A percentile compares a stretch with the other conserved stretches of the same genome.
Conservation (phyloP, 371 early-diverging fungal species). For the Zychaea mexicana region DNA sequence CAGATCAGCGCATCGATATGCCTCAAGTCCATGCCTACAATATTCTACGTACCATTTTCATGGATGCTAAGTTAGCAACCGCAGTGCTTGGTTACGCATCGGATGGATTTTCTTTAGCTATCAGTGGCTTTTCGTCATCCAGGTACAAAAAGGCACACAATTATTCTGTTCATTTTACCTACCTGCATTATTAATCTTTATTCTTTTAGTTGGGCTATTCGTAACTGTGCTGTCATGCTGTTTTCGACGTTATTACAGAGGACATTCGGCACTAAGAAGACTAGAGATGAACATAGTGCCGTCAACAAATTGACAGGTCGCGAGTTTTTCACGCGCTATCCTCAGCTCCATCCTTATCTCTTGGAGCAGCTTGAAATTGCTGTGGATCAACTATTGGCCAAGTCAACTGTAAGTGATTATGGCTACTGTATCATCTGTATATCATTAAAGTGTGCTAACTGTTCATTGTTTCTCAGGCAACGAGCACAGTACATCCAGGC, state of each 20-base stretch:
- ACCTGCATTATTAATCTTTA: no score
- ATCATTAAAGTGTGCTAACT: no score
- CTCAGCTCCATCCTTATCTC: constrained; percentile 77
- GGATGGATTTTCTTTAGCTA: constrained; percentile 74
- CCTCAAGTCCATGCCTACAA: constrained; percentile 92
- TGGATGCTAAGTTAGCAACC: constrained; percentile 76
- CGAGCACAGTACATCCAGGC: constrained; percentile 70
- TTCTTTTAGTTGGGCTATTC: constrained; percentile 79
- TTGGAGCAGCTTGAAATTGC: constrained; percentile 70
- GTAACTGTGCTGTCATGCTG: constrained; percentile 94
- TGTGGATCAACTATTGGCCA: constrained; percentile 58
- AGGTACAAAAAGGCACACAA: no score
- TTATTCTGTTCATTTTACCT: not conserved
- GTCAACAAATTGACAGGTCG: constrained; percentile 84
- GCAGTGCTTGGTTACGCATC: constrained; percentile 77
- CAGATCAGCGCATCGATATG: constrained; percentile 64
- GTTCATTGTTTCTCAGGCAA: constrained; percentile 6
- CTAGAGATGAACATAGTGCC: constrained; percentile 67
- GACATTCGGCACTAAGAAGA: constrained; percentile 82
- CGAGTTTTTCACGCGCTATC: constrained; percentile 90
- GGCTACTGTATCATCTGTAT: not conserved
- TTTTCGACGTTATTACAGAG: constrained; percentile 85
- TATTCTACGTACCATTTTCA: constrained; percentile 80
- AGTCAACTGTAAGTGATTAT: constrained; percentile 22
- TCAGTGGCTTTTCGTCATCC: constrained; percentile 81